A percentile compares a stretch with the other conserved stretches of the same genome.
Evolutionary conservation across 2,329 filamentous ascomycete genomes (phyloP).

Genomic region (Camillea tinctor): DNA sequence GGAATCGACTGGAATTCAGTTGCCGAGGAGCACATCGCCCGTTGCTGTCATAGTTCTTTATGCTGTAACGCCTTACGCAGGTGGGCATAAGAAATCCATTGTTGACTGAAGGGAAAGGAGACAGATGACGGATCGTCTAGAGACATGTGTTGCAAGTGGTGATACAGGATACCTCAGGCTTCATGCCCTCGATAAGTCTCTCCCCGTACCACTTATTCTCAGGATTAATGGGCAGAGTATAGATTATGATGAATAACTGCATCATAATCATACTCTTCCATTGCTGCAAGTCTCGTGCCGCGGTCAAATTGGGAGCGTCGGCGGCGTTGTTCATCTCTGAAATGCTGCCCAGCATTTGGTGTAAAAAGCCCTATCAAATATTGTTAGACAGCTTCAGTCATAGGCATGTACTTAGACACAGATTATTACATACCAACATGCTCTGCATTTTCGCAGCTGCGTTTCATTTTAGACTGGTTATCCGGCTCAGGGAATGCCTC

Average conservation of each 20-base stretch:
- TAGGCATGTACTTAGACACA: background rate
- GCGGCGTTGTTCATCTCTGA: slow-evolving; percentile 72
- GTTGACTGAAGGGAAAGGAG: background rate
- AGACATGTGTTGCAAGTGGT: background rate
- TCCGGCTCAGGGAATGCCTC: slow-evolving; percentile 75
- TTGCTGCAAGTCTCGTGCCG: slow-evolving; percentile 69
- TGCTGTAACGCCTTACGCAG: background rate
- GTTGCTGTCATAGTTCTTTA: background rate
- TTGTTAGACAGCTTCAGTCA: slow-evolving; percentile 7
- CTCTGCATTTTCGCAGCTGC: slow-evolving; percentile 83
- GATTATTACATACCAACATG: slow-evolving; percentile 68
- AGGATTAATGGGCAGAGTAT: slow-evolving; percentile 31
- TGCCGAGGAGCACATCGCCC: background rate
- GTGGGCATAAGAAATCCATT: background rate
- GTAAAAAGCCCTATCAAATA: slow-evolving; percentile 68
- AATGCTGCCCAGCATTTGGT: slow-evolving; percentile 71
- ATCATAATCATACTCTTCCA: slow-evolving; percentile 61
- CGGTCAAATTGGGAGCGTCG: slow-evolving; percentile 78
- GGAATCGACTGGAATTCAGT: background rate
- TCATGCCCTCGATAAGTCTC: slow-evolving; percentile 6
- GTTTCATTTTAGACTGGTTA: slow-evolving; percentile 83
- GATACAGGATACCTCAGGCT: background rate
- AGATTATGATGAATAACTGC: slow-evolving; percentile 39
- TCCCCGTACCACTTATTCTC: slow-evolving; percentile 2
- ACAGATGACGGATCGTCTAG: background rate